Base-by-base conservation (phyloP, 2,329 filamentous ascomycete species). In the Cryphonectria nitschkei region DNA sequence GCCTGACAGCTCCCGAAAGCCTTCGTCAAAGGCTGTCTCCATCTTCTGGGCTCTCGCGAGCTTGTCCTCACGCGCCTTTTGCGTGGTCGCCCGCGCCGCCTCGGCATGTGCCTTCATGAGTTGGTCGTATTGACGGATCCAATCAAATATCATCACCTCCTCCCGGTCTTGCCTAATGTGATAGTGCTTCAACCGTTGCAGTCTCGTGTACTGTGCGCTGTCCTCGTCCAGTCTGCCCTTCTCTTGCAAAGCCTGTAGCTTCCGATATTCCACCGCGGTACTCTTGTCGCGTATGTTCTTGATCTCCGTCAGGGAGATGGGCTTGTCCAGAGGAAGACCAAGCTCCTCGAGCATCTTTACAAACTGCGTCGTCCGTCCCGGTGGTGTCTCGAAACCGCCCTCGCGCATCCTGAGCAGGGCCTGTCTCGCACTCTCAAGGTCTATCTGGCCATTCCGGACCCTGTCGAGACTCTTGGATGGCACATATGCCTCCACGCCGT, bases 321-420 rank as follows among this genome's bases (percentile, higher is more conserved):
- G 65, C 16, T 70, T 71, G 14, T 69, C 56, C 39, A 72, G 26
- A 63, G 62, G 22, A 6, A 79, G 65, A 6, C 73, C 73, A 65
- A 78, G 78, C 34, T 73, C 72, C 67, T 76, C 73, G 19, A 72
- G 67, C 9, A 26, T 41, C 52, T 75, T 22, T 75, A 82, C 73
- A 2, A 76, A 63, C 26, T 74, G 70, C 2, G 82, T 82, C 74
- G 84, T 80, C 11, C 89, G 83, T 0, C 81, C 82, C 0, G 73
- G 14, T 0, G 88, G 88, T 43, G 85, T 82, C 13, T 69, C 72
- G 1, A 87, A 68, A 0, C 82, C 83, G 0, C 75, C 76, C 1
- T 77, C 73, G 5, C 78, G 73, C 88, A 91, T 90, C n/a, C 81
- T 80, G 32, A 80, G 76, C 7, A 86, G 73, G 1, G 82, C 78